Conservation (phyloP, 1,284 basidiomycete genomes). For the Trametes pubescens region DNA sequence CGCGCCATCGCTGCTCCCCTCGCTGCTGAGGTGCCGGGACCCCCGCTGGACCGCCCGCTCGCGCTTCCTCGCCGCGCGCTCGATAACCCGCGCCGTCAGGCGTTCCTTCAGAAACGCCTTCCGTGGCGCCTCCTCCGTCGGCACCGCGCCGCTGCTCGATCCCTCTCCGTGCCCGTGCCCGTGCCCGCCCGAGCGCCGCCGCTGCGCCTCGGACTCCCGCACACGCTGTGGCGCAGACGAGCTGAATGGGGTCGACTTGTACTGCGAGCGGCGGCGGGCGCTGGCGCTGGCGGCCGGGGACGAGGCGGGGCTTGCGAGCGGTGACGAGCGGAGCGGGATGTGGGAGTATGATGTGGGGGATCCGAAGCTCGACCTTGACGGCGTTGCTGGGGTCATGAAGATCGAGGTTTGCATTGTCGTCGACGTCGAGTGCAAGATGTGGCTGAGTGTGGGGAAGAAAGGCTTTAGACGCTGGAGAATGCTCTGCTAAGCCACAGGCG, state of each 20-base stretch:
- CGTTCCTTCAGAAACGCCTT: slow-evolving; percentile 64
- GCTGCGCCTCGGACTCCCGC: slow-evolving; percentile 15
- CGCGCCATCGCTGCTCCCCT: slow-evolving; percentile 59
- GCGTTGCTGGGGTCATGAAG: slow-evolving; percentile 26
- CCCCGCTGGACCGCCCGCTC: slow-evolving; percentile 52
- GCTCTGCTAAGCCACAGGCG: slow-evolving; percentile 4
- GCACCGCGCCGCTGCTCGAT: slow-evolving; percentile 14
- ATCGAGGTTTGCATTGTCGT: slow-evolving; percentile 24
- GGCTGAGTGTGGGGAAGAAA: slow-evolving; percentile 1
- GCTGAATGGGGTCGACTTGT: slow-evolving; percentile 34
- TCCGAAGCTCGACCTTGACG: slow-evolving; percentile 7
- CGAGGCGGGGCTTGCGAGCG: slow-evolving; percentile 38
- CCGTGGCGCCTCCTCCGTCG: slow-evolving; percentile 46
- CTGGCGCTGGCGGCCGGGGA: slow-evolving; percentile 37
- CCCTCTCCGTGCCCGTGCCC: slow-evolving; percentile 12
- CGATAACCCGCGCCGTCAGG: slow-evolving; percentile 67
- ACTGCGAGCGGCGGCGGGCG: slow-evolving; percentile 38
- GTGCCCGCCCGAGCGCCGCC: slow-evolving; percentile 16
- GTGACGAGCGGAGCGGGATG: slow-evolving; percentile 37
- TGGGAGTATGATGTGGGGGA: slow-evolving; percentile 24
- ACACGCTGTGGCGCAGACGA: slow-evolving; percentile 32
- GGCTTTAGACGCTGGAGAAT: background rate
- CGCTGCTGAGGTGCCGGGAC: slow-evolving; percentile 43
- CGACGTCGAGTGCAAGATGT: background rate
- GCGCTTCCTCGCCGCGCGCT: slow-evolving; percentile 63